Conservation (phyloP, 2,329 filamentous ascomycete species). For the Nigrospora oryzae region DNA sequence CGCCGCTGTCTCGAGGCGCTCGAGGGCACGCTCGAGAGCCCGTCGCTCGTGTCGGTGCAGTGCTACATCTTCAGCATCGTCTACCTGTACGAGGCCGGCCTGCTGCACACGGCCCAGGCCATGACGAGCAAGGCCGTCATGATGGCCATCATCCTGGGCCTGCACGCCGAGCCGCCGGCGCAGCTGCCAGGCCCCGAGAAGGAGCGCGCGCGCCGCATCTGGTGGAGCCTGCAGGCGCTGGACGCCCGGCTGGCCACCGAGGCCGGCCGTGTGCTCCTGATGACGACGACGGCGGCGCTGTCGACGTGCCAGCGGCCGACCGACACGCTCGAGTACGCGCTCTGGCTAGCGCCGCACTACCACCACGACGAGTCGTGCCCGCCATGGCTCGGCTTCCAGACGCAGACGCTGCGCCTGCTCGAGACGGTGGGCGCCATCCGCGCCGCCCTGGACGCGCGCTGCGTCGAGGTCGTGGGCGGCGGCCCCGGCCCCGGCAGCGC, state of each 20-base stretch:
- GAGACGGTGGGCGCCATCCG: conserved; percentile 3
- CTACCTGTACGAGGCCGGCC: conserved; percentile 8
- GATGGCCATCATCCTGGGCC: conserved; percentile 7
- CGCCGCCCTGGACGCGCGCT: too few relatives aligned
- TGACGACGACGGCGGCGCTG: neutral
- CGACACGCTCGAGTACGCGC: conserved; percentile 2
- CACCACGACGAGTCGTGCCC: conserved; percentile 5
- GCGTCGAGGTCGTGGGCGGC: too few relatives aligned
- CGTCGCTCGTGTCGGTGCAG: conserved; percentile 6
- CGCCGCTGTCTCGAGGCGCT: conserved; percentile 5
- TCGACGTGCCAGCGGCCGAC: conserved; percentile 6
- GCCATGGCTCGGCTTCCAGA: conserved; percentile 8
- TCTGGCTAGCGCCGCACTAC: conserved; percentile 7
- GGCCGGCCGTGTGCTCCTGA: conserved; percentile 7
- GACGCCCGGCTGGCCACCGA: conserved; percentile 9
- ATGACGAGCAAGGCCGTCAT: conserved; percentile 6
- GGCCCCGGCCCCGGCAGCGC: too few relatives aligned
- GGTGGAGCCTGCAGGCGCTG: conserved; percentile 10
- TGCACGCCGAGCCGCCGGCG: conserved; percentile 4
- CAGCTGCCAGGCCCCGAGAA: conserved; percentile 3
- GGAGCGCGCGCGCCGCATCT: conserved; percentile 8
- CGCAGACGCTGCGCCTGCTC: conserved; percentile 6
- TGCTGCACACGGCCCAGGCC: conserved; percentile 6
- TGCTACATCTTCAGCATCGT: conserved; percentile 8
- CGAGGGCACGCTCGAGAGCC: conserved; percentile 5